Base-by-base conservation (phyloP, 2,329 filamentous ascomycete genomes). In the Cryoendolithus antarcticus region DNA sequence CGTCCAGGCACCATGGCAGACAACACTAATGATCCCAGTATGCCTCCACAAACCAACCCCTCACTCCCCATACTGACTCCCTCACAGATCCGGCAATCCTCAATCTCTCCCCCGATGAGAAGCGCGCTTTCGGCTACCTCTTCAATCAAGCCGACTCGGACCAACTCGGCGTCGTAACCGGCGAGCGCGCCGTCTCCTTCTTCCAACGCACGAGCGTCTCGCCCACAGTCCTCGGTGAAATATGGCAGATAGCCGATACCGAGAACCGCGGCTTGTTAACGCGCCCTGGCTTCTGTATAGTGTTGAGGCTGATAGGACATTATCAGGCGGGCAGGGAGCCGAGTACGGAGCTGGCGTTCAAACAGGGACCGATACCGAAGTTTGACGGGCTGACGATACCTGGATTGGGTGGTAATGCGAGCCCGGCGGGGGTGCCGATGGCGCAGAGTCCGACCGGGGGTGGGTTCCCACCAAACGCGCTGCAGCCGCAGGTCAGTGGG, bases 241-340 rank as follows among this genome's bases (percentile, higher is more conserved):
- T 98, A 72, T 98, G 91, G 91, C 89, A 96, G 66, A 91, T 98
- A 60, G 89, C 91, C 51, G 91, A 98, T 66, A 86, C 77, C 49
- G 89, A 96, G 67, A 98, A 98, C 67, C 78, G 88, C 48, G 91
- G 91, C 38, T 82, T 96, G 50, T 70, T 98, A 50, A 95, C 88
- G 28, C 86, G 86, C 12, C 77, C 86, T 32, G 91, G 89, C 58
- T 98, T 98, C 65, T 85, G 88, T 44, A 76, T 94, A 58, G 91
- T 93, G 42, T 66, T 98, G 58, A 77, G 91, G 55, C 77, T 98
- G 58, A 96, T 98, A 58, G 91, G 86, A 44, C 91, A 96, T 66
- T 88, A 86, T 48, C 91, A 98, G 65, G 84, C 82, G 48, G 84
- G 85, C 54, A 77, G 82, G 60, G 77, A 86, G 54, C 88, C 88